Evolutionary conservation across 257 asterid species (phyloP), one percentile per base, ranked within the genome.

Genomic region (Anisodus acutangulus): DNA sequence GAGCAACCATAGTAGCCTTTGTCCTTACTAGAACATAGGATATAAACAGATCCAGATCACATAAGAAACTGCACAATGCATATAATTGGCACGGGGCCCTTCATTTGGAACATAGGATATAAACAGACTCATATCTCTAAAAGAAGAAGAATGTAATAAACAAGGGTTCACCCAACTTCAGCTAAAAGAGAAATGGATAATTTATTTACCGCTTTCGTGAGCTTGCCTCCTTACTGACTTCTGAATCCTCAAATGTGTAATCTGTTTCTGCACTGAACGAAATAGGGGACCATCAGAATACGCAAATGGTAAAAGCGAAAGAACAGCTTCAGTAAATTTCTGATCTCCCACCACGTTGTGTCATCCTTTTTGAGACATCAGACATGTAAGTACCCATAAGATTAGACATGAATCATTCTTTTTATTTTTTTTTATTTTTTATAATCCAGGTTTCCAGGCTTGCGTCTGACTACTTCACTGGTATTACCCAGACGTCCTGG

Each of bases 191-290:
- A 76, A 76, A 51, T 2, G 13, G 63, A 57, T 5, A 10, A 9
- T 19, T 15, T 6, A 55, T 1, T 45, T 86, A 86, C 88, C 88
- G 84, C 67, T 86, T 86, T 16, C 88, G 86, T 10, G 86, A 54
- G 53, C 85, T 68, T 57, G 67, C 74, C 82, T 86, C 88, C 78
- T 83, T 86, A 54, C 82, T 79, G 57, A 82, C 82, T 83, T 83
- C 88, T 67, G 86, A 71, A 79, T 68, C 85, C 13, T 72, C 86
- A 69, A 86, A 79, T 49, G 84, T 70, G 80, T 83, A 70, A 39
- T 79, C 88, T 19, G 81, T 35, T 79, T 79, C 86, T 74, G 81
- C 69, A 68, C 88, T 86, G 84, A 74, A 83, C 47, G 6, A 79
- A 22, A 86, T 17, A 78, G 37, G 6, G 22, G 54, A 31, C 47